These are phyloP conservation scores for Abrus pulchellus DNA, from an alignment of 306 rosid genomes.

Conservation along the genomic window DNA sequence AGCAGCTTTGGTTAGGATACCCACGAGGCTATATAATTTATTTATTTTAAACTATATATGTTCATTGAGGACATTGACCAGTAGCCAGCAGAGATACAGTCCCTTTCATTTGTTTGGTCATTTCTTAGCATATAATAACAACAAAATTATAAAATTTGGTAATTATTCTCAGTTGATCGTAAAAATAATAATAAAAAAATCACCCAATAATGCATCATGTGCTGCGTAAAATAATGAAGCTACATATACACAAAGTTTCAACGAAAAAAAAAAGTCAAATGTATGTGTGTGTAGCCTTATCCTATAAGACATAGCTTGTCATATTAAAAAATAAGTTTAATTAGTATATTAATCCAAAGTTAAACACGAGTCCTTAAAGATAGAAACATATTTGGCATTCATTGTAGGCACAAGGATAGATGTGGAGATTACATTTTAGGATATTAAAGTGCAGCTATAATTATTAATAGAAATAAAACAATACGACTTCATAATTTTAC, in stretches of 20 bases:
- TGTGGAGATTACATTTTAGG: too few species aligned
- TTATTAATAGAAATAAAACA: too few species aligned
- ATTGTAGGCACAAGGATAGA: too few species aligned
- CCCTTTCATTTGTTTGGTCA: constrained; percentile 34
- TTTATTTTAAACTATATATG: neutral
- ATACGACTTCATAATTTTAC: too few species aligned
- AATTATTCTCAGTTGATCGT: neutral
- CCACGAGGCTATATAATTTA: neutral
- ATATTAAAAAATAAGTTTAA: too few species aligned
- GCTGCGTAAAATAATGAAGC: constrained; percentile 21
- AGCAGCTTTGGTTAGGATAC: neutral
- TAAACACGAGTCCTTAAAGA: too few species aligned
- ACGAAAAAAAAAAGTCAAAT: neutral
- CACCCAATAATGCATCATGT: constrained; percentile 25
- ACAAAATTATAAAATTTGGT: neutral
- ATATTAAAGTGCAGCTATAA: too few species aligned
- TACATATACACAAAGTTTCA: neutral
- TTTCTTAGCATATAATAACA: constrained; percentile 14
- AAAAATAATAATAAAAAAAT: neutral
- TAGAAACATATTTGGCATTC: too few species aligned
- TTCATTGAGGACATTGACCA: neutral
- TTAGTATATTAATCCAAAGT: too few species aligned
- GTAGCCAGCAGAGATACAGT: constrained; percentile 35
- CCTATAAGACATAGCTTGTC: constrained; percentile 18
- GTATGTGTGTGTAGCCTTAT: neutral